Evolutionary conservation across 768 basidiomycete species (phyloP).

Genomic region (Mycena leptocephala): DNA sequence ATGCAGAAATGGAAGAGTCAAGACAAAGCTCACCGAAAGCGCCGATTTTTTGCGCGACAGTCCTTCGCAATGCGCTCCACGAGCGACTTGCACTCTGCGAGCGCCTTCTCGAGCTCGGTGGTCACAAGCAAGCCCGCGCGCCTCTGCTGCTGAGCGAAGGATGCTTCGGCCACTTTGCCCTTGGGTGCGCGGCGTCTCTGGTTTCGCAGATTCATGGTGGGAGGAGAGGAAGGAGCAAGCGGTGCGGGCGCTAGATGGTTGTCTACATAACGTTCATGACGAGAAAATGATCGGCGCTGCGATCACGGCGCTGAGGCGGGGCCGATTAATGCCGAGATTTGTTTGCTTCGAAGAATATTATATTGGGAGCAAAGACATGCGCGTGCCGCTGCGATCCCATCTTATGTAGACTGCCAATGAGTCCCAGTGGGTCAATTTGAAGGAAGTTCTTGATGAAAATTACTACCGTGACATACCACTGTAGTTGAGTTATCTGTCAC

Average conservation of each 20-base stretch:
- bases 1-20: background rate
- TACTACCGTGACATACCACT: too few relatives aligned
- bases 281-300: too few relatives aligned
- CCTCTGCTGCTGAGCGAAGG: constrained; percentile 48
- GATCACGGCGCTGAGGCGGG: too few relatives aligned
- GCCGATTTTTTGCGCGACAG: constrained; percentile 63
- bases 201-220: constrained; percentile 20
- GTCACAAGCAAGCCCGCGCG: constrained; percentile 64
- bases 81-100: constrained; percentile 61
- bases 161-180: constrained; percentile 25
- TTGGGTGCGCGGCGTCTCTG: background rate
- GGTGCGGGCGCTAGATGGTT: background rate
- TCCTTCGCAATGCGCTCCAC: constrained; percentile 63
- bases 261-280: too few relatives aligned
- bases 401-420: too few relatives aligned
- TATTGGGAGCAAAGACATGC: too few relatives aligned
- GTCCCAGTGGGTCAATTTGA: too few relatives aligned
- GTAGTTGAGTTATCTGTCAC: too few relatives aligned
- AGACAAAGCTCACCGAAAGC: constrained; percentile 60
- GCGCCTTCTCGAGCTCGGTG: constrained; percentile 65
- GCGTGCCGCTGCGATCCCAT: too few relatives aligned
- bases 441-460: too few relatives aligned
- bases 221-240: background rate
- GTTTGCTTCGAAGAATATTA: too few relatives aligned
- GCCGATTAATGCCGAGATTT: too few relatives aligned